Evolutionary conservation across 495 filamentous ascomycete species (phyloP).

Genomic region (Haplographium delicatum): DNA sequence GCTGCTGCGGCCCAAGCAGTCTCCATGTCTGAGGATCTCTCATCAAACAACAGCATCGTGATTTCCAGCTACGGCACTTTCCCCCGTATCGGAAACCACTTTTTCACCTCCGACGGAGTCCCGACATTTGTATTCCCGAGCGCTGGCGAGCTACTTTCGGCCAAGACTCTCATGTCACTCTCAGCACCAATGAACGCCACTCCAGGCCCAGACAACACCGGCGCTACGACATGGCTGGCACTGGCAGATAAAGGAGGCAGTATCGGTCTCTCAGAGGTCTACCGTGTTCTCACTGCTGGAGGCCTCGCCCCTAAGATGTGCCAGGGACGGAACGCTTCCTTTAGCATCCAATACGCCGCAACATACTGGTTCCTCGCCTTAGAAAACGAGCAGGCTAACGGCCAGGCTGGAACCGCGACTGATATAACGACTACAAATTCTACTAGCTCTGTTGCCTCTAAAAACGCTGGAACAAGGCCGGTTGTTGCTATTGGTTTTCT

Average conservation of each 20-base stretch:
- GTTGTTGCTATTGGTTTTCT: no score
- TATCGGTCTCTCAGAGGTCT: constrained; percentile 48
- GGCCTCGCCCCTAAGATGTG: constrained; percentile 49
- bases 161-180: constrained; percentile 42
- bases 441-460: no score
- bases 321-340: constrained; percentile 28
- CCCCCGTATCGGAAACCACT: constrained; percentile 64
- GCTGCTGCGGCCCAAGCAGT: constrained; percentile 34
- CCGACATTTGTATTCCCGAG: constrained; percentile 57
- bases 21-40: constrained; percentile 29
- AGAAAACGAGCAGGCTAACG: no score
- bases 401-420: no score
- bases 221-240: constrained; percentile 61
- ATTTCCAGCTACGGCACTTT: constrained; percentile 25
- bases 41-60: background rate
- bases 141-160: constrained; percentile 37
- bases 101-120: constrained; percentile 46
- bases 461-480: no score
- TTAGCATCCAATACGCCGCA: constrained; percentile 58
- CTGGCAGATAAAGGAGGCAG: constrained; percentile 44
- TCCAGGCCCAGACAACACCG: constrained; percentile 35
- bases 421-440: no score
- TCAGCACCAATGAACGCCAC: constrained; percentile 45
- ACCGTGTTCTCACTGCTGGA: constrained; percentile 64
- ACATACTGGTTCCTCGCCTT: constrained; percentile 75